Base-by-base conservation (phyloP, 805 yeast genomes). In the Cyberlindnera euphorbiiphila region DNA sequence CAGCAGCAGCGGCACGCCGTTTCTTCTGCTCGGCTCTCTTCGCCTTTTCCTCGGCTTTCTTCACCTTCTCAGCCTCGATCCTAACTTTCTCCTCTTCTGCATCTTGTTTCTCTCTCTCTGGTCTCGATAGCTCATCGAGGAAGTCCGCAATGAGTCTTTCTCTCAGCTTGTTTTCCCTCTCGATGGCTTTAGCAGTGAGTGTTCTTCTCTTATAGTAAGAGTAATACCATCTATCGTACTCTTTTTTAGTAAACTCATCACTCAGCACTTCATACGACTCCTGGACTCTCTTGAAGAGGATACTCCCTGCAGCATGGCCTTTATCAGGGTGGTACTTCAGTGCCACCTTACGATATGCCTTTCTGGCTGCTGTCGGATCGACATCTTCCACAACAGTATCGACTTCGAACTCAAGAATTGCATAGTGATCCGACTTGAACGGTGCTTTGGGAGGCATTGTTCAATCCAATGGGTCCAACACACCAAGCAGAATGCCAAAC, bases 311-410 rank as follows among this genome's bases (percentile, higher is more conserved):
- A 2, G 17, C 40, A 18, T 50, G 72, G 37, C 84, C 81, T 62
- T 85, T 84, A 56, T 85, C 95, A 0, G 95, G 94, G 54, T 85
- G 95, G 53, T 71, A 77, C 42, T 65, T 65, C 43, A 85, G 66
- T 3, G 91, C 91, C 48, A 73, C 71, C 52, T 74, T 76, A 43
- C 87, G 66, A 62, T 80, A 85, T 0, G 91, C 86, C 59, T 80
- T 83, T 59, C 81, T 85, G 53, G 85, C 18, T 43, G 78, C 81
- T 3, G 61, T 54, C 9, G 68, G 77, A 8, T 34, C 25, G 19
- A 45, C 42, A 4, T 68, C n/a, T 10, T 25, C 5, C n/a, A 36
- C 14, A 16, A 60, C 15, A 85, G 85, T 41, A 21, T 34, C n/a
- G 62, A 29, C 41, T 4, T 66, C 54, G 7, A 83, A 73, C n/a